Percentiles rank a stretch among this genome's conserved stretches.
Conservation (phyloP, 1,139 yeast species). For the Debaryomyces singareniensis region DNA sequence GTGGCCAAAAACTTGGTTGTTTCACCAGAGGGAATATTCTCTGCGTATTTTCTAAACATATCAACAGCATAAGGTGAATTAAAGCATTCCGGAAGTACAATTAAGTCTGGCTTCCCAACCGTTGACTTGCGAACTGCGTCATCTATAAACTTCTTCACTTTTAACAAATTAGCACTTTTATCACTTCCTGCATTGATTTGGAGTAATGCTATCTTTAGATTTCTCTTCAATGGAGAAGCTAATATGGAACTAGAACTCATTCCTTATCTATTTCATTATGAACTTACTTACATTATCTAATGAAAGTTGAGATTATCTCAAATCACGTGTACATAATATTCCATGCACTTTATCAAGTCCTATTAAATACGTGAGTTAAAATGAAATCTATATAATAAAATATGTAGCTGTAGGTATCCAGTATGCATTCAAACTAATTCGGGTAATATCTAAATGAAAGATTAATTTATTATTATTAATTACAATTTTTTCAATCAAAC, state of each 20-base stretch:
- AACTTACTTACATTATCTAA: too few species aligned
- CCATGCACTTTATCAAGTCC: too few species aligned
- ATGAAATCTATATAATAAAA: too few species aligned
- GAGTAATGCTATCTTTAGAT: conserved; percentile 61
- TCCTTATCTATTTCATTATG: too few species aligned
- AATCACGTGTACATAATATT: too few species aligned
- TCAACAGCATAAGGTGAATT: conserved; percentile 90
- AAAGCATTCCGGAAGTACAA: conserved; percentile 89
- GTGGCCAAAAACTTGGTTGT: conserved; percentile 13
- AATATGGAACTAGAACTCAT: conserved; percentile 12
- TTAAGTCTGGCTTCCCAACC: conserved; percentile 42
- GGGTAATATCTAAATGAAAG: too few species aligned
- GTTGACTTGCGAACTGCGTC: conserved; percentile 47
- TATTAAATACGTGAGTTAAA: too few species aligned
- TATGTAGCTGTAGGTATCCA: too few species aligned
- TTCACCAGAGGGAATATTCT: conserved; percentile 17
- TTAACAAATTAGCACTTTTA: conserved; percentile 51
- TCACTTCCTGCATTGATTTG: conserved; percentile 73
- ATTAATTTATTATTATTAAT: too few species aligned
- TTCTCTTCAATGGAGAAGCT: conserved; percentile 23
- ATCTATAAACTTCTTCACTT: conserved; percentile 43
- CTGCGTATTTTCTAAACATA: conserved; percentile 50
- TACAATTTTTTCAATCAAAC: too few species aligned
- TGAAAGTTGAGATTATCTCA: too few species aligned
- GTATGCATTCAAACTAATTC: too few species aligned